Evolutionary conservation across 164 flowering plant genomes (phyloP).

Genomic region (Magnolia changhungtana): DNA sequence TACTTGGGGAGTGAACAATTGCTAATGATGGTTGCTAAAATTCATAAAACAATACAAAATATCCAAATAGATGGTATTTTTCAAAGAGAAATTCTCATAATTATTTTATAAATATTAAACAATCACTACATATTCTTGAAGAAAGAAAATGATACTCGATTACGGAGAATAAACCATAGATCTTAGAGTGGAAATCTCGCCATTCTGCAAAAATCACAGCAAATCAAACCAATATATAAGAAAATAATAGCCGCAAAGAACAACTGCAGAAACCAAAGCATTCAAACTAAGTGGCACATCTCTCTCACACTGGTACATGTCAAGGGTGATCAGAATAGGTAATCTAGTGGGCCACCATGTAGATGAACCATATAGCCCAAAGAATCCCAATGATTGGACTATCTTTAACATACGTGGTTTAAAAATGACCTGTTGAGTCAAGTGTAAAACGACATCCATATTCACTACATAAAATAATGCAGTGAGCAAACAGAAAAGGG

Average conservation of each 20-base stretch:
- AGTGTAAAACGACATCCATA: no score
- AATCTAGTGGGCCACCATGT: no score
- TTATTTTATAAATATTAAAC: slow-evolving; percentile 16
- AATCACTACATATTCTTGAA: not conserved
- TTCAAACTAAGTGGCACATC: no score
- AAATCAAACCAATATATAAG: not conserved
- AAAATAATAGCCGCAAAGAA: not conserved
- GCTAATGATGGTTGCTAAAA: slow-evolving; percentile 14
- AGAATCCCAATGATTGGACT: no score
- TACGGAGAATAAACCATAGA: slow-evolving; percentile 21
- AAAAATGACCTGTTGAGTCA: no score
- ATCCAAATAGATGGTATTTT: slow-evolving; percentile 4
- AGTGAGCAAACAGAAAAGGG: no score
- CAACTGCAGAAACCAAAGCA: not conserved
- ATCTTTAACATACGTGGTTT: no score
- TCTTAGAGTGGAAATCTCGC: slow-evolving; percentile 25
- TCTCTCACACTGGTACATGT: no score
- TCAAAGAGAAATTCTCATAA: slow-evolving; percentile 18
- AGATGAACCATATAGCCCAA: no score
- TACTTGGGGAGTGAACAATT: no score
- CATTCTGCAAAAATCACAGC: slow-evolving; percentile 10
- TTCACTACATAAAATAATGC: no score
- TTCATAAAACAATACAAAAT: slow-evolving; percentile 6
- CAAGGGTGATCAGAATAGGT: no score
- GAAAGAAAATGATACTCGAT: not conserved